Evolutionary conservation across 768 basidiomycete species (phyloP).

Genomic region (Naganishia onofrii): DNA sequence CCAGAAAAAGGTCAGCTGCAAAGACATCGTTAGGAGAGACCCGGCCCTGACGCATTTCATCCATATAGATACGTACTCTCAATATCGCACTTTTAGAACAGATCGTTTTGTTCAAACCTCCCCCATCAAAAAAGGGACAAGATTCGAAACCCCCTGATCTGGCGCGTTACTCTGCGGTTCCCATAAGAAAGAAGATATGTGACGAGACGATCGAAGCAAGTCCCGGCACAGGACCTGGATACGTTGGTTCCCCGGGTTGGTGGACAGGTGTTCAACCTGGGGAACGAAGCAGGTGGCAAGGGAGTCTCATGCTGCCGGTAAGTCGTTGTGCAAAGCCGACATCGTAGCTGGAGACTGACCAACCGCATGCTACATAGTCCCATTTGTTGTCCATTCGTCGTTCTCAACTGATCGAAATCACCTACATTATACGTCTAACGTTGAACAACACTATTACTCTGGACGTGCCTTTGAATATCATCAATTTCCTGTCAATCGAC

Average conservation of each 20-base stretch:
- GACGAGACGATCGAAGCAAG: slow-evolving; percentile 67
- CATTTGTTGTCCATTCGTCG: slow-evolving; percentile 69
- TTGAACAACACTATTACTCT: slow-evolving; percentile 66
- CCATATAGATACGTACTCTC: slow-evolving; percentile 54
- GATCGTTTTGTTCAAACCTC: slow-evolving; percentile 64
- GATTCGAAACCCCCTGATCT: slow-evolving; percentile 33
- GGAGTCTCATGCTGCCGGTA: slow-evolving; percentile 73
- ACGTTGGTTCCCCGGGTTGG: slow-evolving; percentile 81
- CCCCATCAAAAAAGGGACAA: slow-evolving; percentile 25
- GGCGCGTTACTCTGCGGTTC: slow-evolving; percentile 12
- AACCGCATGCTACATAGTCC: slow-evolving; percentile 54
- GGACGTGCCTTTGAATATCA: slow-evolving; percentile 69
- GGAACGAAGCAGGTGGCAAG: slow-evolving; percentile 63
- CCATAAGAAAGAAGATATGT: slow-evolving; percentile 61
- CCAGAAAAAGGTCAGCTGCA: slow-evolving; percentile 56
- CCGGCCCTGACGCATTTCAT: background rate
- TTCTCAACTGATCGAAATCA: slow-evolving; percentile 70
- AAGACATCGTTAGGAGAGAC: slow-evolving; percentile 7
- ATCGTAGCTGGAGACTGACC: background rate
- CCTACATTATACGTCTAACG: slow-evolving; percentile 67
- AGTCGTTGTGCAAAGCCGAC: slow-evolving; percentile 43
- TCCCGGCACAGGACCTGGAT: slow-evolving; percentile 63
- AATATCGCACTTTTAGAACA: slow-evolving; percentile 66
- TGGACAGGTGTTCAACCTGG: slow-evolving; percentile 76
- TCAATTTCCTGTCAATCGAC: slow-evolving; percentile 83